Base-by-base conservation (phyloP, 371 early-diverging fungal genomes). In the Massospora cicadina region DNA sequence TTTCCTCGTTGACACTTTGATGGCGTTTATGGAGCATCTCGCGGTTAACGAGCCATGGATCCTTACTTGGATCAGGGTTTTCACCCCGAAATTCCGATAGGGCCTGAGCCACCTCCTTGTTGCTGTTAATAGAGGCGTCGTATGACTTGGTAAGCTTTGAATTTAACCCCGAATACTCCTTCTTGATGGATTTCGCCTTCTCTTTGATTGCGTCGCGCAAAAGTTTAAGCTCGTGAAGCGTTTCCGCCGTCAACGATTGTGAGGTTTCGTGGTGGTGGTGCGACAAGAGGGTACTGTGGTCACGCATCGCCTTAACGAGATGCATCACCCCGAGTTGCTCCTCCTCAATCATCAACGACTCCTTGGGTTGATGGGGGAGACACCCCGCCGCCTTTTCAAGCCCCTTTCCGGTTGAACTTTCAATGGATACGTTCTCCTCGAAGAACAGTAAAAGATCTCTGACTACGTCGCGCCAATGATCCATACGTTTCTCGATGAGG, bases 1-100 rank as follows among this genome's bases (percentile, higher is more conserved):
- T 60, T 24, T 60, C 25, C 33, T 60, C 60, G 24, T 60, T 27
- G 5, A 60, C 60, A 29, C 24, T 24, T 60, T 29, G 29, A 24
- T 60, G 60, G 5, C 29, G 60, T 24, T 60, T 30, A 27, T 33
- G 23, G 21, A 32, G 13, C 21, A 60, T 21, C 21, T 24, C 24
- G 24, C 33, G 60, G 24, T 60, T 60, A 3, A 60, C 60, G 7
- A 60, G 60, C 60, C 60, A 60, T 24, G 60, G 60, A 0, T 60
- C 60, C 28, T 60, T 27, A 23, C 24, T 17, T 7, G 60, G 0
- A 24, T 7, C 7, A 29, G 25, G 29, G 23, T 13, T 23, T 25
- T 10, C 17, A 12, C 28, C 58, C 12, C 10, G 58, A n/a, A n/a
- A n/a, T n/a, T 60, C 60, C 29, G 60, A 27, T 5, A 33, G 21